Conservation (phyloP, 2,329 filamentous ascomycete species). For the Purpureocillium takamizusanense region DNA sequence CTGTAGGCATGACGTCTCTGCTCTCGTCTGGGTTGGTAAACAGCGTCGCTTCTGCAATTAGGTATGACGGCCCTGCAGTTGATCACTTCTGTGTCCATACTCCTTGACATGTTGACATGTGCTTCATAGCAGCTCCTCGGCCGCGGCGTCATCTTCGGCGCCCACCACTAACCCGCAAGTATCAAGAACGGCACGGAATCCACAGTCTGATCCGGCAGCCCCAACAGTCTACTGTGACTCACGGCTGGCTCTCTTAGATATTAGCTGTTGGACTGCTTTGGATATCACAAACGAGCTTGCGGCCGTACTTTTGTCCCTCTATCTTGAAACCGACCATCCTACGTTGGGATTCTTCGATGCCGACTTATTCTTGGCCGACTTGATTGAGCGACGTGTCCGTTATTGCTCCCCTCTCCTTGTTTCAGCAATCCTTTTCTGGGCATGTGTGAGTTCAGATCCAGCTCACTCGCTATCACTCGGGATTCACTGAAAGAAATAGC, state of each 20-base stretch:
- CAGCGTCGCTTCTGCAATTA: neutral
- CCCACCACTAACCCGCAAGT: too few species aligned
- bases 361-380: constrained; percentile 16
- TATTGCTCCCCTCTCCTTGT: constrained; percentile 21
- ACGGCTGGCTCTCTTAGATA: neutral
- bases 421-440: neutral
- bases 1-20: neutral
- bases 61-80: neutral
- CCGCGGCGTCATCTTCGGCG: too few species aligned
- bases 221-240: neutral
- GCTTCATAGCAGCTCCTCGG: too few species aligned
- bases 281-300: neutral
- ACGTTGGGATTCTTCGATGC: constrained; percentile 19
- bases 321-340: constrained; percentile 19
- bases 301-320: constrained; percentile 12
- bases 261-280: neutral
- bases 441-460: neutral
- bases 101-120: too few species aligned
- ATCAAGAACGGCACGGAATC: too few species aligned
- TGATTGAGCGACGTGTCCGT: constrained; percentile 10
- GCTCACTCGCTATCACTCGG: neutral
- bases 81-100: too few species aligned
- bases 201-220: too few species aligned
- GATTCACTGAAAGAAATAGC: too few species aligned
- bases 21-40: neutral